Conservation (phyloP, 352 stramenopile genomes). For the Phytophthora pluvialis region DNA sequence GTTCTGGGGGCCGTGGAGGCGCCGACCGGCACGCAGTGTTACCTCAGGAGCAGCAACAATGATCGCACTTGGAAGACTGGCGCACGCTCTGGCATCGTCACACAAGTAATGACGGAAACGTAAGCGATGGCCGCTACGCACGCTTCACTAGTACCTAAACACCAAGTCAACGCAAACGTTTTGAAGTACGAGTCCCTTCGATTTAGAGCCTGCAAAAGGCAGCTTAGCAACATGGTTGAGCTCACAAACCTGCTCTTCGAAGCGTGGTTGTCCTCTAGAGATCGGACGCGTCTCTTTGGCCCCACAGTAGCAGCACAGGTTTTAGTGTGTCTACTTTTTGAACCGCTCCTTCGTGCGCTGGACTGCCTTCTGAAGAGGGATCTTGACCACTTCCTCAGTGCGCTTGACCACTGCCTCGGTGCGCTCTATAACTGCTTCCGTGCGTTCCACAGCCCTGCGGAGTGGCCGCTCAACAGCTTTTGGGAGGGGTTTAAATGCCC, state of each 20-base stretch:
- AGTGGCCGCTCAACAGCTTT: constrained; percentile 37
- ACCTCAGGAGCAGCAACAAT: constrained; percentile 33
- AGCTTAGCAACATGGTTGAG: background rate
- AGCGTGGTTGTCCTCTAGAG: background rate
- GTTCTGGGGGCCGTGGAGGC: constrained; percentile 27
- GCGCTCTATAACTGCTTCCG: constrained; percentile 35
- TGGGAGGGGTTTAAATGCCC: constrained; percentile 64
- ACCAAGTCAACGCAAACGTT: background rate
- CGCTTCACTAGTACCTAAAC: background rate
- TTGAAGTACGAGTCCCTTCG: background rate
- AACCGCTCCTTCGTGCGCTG: constrained; percentile 36
- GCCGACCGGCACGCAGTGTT: constrained; percentile 27
- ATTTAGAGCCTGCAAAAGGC: background rate
- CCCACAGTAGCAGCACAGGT: constrained; percentile 1
- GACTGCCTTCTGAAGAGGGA: constrained; percentile 29
- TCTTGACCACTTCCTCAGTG: constrained; percentile 34
- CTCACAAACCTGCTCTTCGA: background rate
- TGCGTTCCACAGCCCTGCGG: constrained; percentile 39
- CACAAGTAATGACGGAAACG: constrained; percentile 13
- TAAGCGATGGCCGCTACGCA: background rate
- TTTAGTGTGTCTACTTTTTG: constrained; percentile 32
- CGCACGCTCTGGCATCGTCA: constrained; percentile 33
- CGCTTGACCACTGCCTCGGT: constrained; percentile 39
- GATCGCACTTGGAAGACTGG: constrained; percentile 24
- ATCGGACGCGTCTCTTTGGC: background rate